These are phyloP conservation scores for Coniferiporia weirii DNA, from an alignment of 1,284 basidiomycete genomes.

Conservation along the genomic window DNA sequence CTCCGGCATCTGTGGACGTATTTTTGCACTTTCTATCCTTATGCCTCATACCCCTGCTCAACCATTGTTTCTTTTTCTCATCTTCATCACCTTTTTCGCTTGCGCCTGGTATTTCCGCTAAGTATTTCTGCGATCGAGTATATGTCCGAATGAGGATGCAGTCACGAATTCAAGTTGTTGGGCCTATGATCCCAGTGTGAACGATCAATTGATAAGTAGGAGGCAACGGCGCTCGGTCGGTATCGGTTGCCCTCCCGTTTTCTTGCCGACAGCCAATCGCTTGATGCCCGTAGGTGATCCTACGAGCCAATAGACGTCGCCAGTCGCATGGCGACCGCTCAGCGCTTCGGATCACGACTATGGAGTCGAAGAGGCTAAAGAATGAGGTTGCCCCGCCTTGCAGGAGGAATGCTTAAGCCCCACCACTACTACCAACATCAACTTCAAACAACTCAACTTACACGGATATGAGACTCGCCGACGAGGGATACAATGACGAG, in stretches of 20 bases:
- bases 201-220: background rate
- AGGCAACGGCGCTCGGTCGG: background rate
- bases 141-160: background rate
- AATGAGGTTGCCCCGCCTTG: background rate
- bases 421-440: no score
- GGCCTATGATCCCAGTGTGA: background rate
- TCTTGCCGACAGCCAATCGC: background rate
- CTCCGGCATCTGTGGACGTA: constrained; percentile 11
- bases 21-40: constrained; percentile 9
- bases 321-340: constrained; percentile 11
- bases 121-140: background rate
- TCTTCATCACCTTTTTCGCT: background rate
- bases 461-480: constrained; percentile 11
- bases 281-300: background rate
- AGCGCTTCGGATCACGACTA: background rate
- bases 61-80: background rate
- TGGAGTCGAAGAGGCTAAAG: background rate
- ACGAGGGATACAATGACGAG: constrained; percentile 20
- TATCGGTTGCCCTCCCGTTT: background rate
- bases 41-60: constrained; percentile 13
- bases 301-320: background rate
- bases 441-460: background rate
- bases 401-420: no score
- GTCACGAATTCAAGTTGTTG: background rate
- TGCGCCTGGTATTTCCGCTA: background rate